Evolutionary conservation across 2,329 filamentous ascomycete species (phyloP).

Genomic region (Diaporthe vaccinii): DNA sequence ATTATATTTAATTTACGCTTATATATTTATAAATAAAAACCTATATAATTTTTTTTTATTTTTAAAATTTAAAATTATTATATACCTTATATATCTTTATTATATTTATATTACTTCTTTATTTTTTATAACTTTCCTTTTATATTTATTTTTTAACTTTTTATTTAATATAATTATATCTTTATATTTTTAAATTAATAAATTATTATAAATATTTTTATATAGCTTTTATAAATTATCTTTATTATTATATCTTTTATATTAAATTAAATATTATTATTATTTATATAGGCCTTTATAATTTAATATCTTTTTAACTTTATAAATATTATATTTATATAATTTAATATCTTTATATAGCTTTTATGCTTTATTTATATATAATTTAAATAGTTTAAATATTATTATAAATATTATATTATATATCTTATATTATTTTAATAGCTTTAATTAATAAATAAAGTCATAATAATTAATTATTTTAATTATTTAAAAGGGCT

Average conservation of each 20-base stretch:
- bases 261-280: conserved; percentile 5
- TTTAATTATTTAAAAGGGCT: neutral
- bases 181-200: neutral
- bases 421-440: neutral
- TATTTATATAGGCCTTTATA: neutral
- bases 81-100: neutral
- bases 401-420: neutral
- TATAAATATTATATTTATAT: neutral
- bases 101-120: too few species aligned
- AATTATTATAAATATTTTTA: neutral
- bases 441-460: neutral
- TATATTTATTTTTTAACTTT: too few species aligned
- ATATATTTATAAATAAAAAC: too few species aligned
- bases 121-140: too few species aligned
- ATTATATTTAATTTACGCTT: too few species aligned
- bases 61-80: neutral
- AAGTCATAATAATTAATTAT: neutral
- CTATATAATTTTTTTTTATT: neutral
- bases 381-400: neutral
- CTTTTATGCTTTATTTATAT: neutral
- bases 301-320: neutral
- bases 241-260: neutral
- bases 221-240: neutral
- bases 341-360: neutral
- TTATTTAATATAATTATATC: neutral